phyloP scores from a whole-genome alignment of 2,329 filamentous ascomycete genomes.

The Penicillium psychrosexuale region DNA sequence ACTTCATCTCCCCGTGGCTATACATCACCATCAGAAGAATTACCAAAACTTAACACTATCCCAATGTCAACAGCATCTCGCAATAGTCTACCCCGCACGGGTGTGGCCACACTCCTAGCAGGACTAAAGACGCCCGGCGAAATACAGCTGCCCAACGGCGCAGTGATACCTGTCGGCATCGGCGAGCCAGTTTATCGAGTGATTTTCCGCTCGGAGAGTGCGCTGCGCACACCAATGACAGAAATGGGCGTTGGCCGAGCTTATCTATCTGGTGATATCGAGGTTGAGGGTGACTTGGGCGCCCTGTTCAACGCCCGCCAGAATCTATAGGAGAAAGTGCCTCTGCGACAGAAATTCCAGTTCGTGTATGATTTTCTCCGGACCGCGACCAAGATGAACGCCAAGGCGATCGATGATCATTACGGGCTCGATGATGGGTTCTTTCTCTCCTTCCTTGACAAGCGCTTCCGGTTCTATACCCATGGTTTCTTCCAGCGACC shows the following conservation, averaged over 20 bases:
- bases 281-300: conserved; percentile 7
- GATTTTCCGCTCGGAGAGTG: conserved; percentile 3
- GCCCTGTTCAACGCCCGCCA: conserved; percentile 5
- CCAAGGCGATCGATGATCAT: conserved; percentile 7
- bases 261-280: conserved; percentile 9
- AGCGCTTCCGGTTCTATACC: conserved; percentile 8
- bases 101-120: conserved; percentile 5
- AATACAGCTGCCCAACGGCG: conserved; percentile 6
- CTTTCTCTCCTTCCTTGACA: conserved; percentile 10
- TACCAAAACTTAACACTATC: not conserved
- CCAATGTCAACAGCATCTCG: not conserved
- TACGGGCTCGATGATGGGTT: conserved; percentile 7
- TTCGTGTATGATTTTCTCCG: conserved; percentile 12
- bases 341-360: conserved; percentile 15
- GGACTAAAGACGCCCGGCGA: conserved; percentile 3
- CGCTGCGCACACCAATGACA: conserved; percentile 11
- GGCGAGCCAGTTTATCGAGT: conserved; percentile 7
- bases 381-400: conserved; percentile 9
- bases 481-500: conserved; percentile 5
- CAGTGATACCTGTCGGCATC: not conserved
- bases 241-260: conserved; percentile 8
- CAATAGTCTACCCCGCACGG: conserved; percentile 1
- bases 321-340: conserved; percentile 8
- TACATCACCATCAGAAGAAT: not conserved
- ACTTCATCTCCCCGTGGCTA: not conserved